Percentiles rank a stretch among this genome's conserved stretches.
phyloP scores from a whole-genome alignment of 140 eudicot genomes.

The Ambrosia hybrid region DNA sequence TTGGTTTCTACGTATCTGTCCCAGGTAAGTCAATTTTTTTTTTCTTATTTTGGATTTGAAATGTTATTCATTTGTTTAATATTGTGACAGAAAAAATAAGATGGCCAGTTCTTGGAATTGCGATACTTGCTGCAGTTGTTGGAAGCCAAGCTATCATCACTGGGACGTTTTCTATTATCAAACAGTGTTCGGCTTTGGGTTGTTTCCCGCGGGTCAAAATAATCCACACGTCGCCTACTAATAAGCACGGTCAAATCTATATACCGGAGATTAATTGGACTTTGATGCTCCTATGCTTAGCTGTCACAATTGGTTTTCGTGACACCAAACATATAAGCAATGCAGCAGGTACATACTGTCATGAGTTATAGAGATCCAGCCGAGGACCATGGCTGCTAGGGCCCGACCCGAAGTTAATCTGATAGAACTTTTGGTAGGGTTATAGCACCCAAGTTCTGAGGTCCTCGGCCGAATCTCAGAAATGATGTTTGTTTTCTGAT shows the following conservation, averaged over 20 bases:
- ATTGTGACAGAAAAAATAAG: constrained; percentile 63
- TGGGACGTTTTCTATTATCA: constrained; percentile 88
- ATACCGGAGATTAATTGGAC: constrained; percentile 97
- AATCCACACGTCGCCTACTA: constrained; percentile 80
- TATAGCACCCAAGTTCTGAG: no score
- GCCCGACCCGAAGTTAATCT: no score
- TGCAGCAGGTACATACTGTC: constrained; percentile 68
- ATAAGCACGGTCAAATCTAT: constrained; percentile 90
- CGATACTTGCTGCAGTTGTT: constrained; percentile 92
- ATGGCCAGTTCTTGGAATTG: constrained; percentile 92
- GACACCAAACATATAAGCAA: constrained; percentile 91
- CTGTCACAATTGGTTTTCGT: constrained; percentile 89
- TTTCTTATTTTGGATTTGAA: not conserved
- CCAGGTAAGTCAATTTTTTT: constrained; percentile 52
- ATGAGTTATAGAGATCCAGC: no score
- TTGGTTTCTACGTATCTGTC: constrained; percentile 92
- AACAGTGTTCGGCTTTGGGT: constrained; percentile 87
- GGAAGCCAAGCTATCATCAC: constrained; percentile 95
- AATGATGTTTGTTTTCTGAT: not conserved
- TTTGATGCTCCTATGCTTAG: constrained; percentile 85
- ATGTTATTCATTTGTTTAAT: not conserved
- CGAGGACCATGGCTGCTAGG: no score
- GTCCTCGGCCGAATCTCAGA: no score
- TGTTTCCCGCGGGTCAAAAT: constrained; percentile 93
- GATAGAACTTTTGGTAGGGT: no score